Evolutionary conservation across 176 grass and related monocot genomes (phyloP).

Genomic region (Leersia perrieri): DNA sequence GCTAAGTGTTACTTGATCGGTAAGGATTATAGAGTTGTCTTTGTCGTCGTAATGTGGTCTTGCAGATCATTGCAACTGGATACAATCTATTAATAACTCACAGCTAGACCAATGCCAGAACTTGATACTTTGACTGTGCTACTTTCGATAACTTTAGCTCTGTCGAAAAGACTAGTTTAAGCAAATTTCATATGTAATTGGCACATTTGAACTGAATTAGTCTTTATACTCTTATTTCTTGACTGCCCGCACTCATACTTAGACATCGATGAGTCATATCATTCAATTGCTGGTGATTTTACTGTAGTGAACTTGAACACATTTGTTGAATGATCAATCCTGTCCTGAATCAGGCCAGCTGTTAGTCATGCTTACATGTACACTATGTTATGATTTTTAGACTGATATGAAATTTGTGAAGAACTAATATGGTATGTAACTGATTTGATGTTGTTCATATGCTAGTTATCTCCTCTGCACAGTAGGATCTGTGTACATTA

Average conservation of each 20-base stretch:
- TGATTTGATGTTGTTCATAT: slow-evolving; percentile 49
- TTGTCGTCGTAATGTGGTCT: background rate
- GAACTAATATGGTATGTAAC: background rate
- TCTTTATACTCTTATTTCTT: background rate
- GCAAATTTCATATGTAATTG: background rate
- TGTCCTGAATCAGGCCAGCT: too few species aligned
- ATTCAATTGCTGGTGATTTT: background rate
- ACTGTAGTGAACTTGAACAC: background rate
- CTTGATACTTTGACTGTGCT: background rate
- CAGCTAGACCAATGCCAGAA: background rate
- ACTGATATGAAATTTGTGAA: slow-evolving; percentile 2
- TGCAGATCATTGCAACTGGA: background rate
- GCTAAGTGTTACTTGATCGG: background rate
- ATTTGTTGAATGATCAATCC: slow-evolving; percentile 1
- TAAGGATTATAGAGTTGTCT: background rate
- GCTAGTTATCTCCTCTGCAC: slow-evolving; percentile 95
- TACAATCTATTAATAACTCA: background rate
- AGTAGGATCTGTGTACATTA: slow-evolving; percentile 95
- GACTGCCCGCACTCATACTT: background rate
- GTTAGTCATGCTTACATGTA: background rate
- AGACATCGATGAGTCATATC: background rate
- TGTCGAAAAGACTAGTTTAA: slow-evolving; percentile 12
- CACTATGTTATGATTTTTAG: background rate
- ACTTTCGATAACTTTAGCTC: background rate
- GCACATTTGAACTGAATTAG: background rate